phyloP scores from a whole-genome alignment of 495 filamentous ascomycete genomes.

The Ascodesmis nigricans region DNA sequence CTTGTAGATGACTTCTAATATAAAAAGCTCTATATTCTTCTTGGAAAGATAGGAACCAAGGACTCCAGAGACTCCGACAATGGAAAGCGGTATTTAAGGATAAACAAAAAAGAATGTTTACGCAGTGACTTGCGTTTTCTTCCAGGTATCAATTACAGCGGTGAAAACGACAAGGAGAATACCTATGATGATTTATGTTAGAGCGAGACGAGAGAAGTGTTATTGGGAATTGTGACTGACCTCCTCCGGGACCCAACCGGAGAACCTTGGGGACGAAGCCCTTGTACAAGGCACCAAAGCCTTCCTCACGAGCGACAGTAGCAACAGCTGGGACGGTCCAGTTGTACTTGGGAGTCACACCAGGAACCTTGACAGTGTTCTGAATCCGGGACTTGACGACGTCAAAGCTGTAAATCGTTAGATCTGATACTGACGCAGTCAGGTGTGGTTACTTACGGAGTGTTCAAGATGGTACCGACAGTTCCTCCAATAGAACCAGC shows the following conservation, averaged over 20 bases:
- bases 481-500: conserved; percentile 76
- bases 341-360: conserved; percentile 76
- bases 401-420: conserved; percentile 36
- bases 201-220: not conserved
- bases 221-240: conserved; percentile 15
- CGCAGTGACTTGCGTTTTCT: conserved; percentile 25
- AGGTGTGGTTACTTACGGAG: conserved; percentile 34
- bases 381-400: conserved; percentile 97
- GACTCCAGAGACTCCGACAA: too few relatives aligned
- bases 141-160: conserved; percentile 80
- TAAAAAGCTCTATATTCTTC: too few relatives aligned
- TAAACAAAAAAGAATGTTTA: not conserved
- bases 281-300: conserved; percentile 83
- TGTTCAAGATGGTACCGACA: conserved; percentile 83
- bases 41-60: too few relatives aligned
- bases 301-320: conserved; percentile 80
- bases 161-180: conserved; percentile 87
- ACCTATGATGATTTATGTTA: conserved; percentile 29
- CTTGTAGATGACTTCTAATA: too few relatives aligned
- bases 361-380: conserved; percentile 63
- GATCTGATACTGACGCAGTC: not conserved
- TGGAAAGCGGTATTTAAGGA: too few relatives aligned
- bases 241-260: conserved; percentile 62
- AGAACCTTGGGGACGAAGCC: conserved; percentile 93
- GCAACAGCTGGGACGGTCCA: conserved; percentile 80